A percentile compares a stretch with the other conserved stretches of the same genome.
Conservation (phyloP, 768 basidiomycete species). For the Tubosaeta sp. region DNA sequence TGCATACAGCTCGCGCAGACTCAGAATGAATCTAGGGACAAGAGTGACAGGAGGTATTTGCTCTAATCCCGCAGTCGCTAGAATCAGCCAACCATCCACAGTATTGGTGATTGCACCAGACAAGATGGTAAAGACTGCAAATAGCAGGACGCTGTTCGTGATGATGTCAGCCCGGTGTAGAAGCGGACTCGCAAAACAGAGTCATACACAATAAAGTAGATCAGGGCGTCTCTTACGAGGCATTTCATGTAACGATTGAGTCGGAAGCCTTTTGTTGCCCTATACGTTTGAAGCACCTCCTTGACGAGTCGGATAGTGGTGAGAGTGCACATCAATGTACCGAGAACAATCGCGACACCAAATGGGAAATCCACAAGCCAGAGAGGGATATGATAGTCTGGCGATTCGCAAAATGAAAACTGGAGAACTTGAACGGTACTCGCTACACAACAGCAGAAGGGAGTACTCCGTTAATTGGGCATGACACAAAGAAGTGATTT, state of each 20-base stretch:
- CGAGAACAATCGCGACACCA: not conserved
- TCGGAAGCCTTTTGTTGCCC: not conserved
- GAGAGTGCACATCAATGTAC: not conserved
- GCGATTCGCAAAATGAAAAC: not conserved
- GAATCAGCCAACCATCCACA: not conserved
- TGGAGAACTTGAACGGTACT: not conserved
- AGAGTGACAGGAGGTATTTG: not conserved
- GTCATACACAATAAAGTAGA: not conserved
- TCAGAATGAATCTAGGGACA: not conserved
- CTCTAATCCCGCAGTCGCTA: not conserved
- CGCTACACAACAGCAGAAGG: not conserved
- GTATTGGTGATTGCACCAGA: not conserved
- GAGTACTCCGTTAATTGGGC: not conserved
- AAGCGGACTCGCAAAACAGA: not conserved
- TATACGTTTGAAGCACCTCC: not conserved
- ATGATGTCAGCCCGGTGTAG: not conserved
- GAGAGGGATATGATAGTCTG: not conserved
- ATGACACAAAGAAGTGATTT: not conserved
- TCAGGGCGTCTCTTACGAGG: not conserved
- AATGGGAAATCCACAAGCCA: not conserved
- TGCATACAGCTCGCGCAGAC: not conserved
- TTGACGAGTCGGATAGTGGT: not conserved
- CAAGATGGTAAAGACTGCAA: not conserved
- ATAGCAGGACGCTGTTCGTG: not conserved
- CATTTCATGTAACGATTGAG: not conserved